These are phyloP conservation scores for Dinochytrium kinnereticum DNA, from an alignment of 371 early-diverging fungal genomes.

Conservation along the genomic window DNA sequence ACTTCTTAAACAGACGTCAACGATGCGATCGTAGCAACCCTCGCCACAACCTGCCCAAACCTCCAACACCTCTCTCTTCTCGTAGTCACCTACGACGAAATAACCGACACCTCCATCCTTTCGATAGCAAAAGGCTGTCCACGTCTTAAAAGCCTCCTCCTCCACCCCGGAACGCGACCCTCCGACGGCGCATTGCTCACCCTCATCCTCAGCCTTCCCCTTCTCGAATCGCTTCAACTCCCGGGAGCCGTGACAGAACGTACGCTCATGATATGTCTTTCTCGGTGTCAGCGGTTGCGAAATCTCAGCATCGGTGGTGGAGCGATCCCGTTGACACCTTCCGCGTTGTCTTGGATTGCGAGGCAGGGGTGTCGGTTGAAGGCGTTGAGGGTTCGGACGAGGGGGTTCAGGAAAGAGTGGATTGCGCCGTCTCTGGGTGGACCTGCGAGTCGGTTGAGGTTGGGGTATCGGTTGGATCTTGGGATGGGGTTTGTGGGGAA, in stretches of 20 bases:
- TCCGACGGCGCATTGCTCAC: neutral
- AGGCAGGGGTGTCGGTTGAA: neutral
- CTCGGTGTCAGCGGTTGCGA: neutral
- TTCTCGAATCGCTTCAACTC: neutral
- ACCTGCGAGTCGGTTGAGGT: neutral
- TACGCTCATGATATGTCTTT: neutral
- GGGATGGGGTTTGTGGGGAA: neutral
- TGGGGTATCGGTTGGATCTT: neutral
- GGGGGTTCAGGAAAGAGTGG: neutral
- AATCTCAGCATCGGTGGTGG: slow-evolving; percentile 1
- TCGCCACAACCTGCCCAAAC: neutral
- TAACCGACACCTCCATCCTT: neutral
- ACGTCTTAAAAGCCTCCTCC: slow-evolving; percentile 6
- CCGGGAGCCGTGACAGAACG: neutral
- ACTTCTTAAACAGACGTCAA: slow-evolving; percentile 6
- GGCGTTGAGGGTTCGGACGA: slow-evolving; percentile 6
- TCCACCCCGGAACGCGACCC: slow-evolving; percentile 10
- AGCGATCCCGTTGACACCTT: neutral
- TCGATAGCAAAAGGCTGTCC: neutral
- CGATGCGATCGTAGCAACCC: slow-evolving; percentile 3
- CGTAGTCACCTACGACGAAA: slow-evolving; percentile 22
- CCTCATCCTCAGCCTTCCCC: neutral
- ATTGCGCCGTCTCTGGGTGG: neutral
- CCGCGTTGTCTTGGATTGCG: neutral
- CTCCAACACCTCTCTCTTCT: slow-evolving; percentile 20